Conservation (phyloP, 1,139 yeast genomes). For the Taphrina populina region DNA sequence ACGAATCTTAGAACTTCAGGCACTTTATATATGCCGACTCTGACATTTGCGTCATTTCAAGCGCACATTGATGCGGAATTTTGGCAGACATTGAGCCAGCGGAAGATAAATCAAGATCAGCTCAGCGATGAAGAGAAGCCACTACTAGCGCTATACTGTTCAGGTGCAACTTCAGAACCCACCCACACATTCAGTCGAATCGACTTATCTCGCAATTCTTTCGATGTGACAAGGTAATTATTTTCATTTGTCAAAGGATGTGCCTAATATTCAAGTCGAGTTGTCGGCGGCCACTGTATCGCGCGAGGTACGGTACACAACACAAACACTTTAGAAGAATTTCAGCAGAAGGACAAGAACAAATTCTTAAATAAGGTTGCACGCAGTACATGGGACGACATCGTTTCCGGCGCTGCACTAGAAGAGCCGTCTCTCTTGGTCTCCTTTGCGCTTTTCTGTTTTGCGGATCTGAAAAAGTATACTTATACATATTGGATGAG, state of each 20-base stretch:
- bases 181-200: conserved; percentile 47
- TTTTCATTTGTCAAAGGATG: conserved; percentile 22
- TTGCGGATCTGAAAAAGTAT: conserved; percentile 85
- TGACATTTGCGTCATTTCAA: conserved; percentile 55
- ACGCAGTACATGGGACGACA: conserved; percentile 38
- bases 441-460: conserved; percentile 62
- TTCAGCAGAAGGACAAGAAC: conserved; percentile 65
- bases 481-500: conserved; percentile 88
- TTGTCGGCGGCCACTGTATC: conserved; percentile 7
- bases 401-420: conserved; percentile 46
- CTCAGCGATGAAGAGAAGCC: conserved; percentile 54
- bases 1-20: no score
- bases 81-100: conserved; percentile 66
- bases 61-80: conserved; percentile 85
- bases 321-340: conserved; percentile 81
- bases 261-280: no score
- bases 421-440: conserved; percentile 49
- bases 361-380: conserved; percentile 44
- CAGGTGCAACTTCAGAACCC: conserved; percentile 52
- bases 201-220: conserved; percentile 39
- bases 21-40: conserved; percentile 19
- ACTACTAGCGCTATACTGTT: conserved; percentile 50
- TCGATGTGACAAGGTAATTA: conserved; percentile 37
- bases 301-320: conserved; percentile 55
- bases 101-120: conserved; percentile 66